These are phyloP conservation scores for Inonotus obliquus DNA, from an alignment of 1,284 basidiomycete genomes.

Conservation along the genomic window DNA sequence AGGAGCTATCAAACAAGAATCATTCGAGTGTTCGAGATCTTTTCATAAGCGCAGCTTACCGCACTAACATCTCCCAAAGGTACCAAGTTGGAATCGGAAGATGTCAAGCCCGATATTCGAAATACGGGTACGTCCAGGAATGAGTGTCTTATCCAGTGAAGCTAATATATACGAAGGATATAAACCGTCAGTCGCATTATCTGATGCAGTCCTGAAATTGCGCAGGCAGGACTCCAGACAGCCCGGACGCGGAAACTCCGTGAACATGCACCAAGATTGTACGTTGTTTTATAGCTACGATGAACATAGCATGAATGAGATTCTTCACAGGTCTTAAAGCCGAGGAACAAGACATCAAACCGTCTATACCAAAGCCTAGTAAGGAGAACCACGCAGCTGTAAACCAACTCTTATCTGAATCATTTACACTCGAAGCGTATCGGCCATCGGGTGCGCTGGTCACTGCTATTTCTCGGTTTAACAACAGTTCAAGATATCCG, in stretches of 20 bases:
- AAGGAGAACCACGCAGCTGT: background rate
- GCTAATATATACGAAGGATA: background rate
- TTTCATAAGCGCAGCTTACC: too few species aligned
- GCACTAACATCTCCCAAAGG: background rate
- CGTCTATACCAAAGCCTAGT: background rate
- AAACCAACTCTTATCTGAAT: too few species aligned
- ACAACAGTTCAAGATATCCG: background rate
- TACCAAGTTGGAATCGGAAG: background rate
- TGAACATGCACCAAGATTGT: too few species aligned
- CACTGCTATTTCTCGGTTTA: background rate
- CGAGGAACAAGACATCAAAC: background rate
- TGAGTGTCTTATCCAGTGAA: background rate
- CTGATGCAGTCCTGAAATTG: too few species aligned
- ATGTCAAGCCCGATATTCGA: background rate
- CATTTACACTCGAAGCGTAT: background rate
- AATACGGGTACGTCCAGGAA: background rate
- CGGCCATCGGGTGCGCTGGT: background rate
- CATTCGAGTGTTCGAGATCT: too few species aligned
- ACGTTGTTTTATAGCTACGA: background rate
- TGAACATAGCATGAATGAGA: background rate
- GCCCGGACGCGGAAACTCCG: too few species aligned
- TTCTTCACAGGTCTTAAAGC: background rate
- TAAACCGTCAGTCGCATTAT: background rate
- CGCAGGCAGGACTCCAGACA: too few species aligned
- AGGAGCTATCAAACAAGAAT: too few species aligned